Conservation (phyloP, 2,329 filamentous ascomycete genomes). For the Aspergillus niger region DNA sequence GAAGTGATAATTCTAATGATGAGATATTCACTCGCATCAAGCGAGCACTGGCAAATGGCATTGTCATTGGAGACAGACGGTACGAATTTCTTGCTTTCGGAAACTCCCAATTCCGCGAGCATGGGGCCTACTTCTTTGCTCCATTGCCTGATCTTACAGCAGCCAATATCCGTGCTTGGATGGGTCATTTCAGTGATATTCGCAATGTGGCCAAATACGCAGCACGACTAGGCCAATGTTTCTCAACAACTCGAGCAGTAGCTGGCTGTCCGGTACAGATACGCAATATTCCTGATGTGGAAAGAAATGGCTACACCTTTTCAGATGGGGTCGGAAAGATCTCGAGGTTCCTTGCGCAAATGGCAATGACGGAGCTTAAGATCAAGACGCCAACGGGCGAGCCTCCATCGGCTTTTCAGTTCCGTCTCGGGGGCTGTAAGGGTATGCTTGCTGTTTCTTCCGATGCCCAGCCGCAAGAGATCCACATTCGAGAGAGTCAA, state of each 20-base stretch:
- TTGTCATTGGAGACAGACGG: constrained; percentile 75
- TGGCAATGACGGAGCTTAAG: constrained; percentile 71
- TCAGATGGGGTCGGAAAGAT: constrained; percentile 94
- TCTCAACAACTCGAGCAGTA: constrained; percentile 85
- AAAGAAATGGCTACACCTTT: constrained; percentile 70
- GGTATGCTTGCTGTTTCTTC: constrained; percentile 80
- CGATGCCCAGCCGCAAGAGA: constrained; percentile 64
- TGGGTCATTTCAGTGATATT: constrained; percentile 84
- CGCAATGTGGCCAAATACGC: constrained; percentile 84
- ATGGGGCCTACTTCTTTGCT: constrained; percentile 91
- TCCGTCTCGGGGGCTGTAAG: constrained; percentile 89
- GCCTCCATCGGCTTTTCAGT: constrained; percentile 82
- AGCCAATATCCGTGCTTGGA: constrained; percentile 76
- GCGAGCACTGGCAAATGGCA: constrained; percentile 72
- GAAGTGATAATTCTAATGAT: constrained; percentile 60
- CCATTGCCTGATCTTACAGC: constrained; percentile 67
- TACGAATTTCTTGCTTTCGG: constrained; percentile 94
- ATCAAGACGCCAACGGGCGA: constrained; percentile 56
- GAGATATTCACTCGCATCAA: constrained; percentile 74
- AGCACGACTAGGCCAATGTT: constrained; percentile 88
- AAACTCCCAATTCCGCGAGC: constrained; percentile 90
- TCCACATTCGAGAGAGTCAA: constrained; percentile 82
- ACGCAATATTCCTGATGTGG: constrained; percentile 68
- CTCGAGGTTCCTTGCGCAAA: constrained; percentile 72
- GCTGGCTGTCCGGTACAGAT: constrained; percentile 61